These are phyloP conservation scores for Pseudogymnoascus destructans DNA, from an alignment of 2,329 filamentous ascomycete species.

Conservation along the genomic window DNA sequence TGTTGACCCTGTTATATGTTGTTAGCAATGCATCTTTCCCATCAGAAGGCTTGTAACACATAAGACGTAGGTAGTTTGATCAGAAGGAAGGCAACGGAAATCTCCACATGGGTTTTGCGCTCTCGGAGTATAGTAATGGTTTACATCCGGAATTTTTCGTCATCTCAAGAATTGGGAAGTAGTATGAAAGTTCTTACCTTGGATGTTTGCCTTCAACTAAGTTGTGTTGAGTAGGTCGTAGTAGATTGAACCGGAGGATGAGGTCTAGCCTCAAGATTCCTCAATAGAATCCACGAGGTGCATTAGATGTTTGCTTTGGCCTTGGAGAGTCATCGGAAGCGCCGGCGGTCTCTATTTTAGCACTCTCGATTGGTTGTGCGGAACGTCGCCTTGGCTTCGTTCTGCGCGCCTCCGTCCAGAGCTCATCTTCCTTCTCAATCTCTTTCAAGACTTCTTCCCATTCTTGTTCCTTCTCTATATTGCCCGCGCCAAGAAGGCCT, in stretches of 20 bases:
- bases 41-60: conserved; percentile 10
- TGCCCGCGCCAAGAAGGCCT: conserved; percentile 63
- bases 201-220: background rate
- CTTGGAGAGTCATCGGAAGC: conserved; percentile 10
- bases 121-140: conserved; percentile 67
- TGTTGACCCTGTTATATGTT: background rate
- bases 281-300: conserved; percentile 25
- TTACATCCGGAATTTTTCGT: conserved; percentile 99
- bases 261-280: background rate
- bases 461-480: conserved; percentile 59
- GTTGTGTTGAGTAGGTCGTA: background rate
- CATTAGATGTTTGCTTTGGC: conserved; percentile 17
- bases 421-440: conserved; percentile 49
- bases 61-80: conserved; percentile 30
- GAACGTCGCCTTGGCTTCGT: conserved; percentile 18
- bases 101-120: conserved; percentile 92
- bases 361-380: background rate
- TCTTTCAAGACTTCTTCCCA: conserved; percentile 73
- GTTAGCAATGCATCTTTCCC: background rate
- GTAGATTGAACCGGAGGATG: background rate
- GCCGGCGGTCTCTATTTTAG: background rate
- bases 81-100: conserved; percentile 99
- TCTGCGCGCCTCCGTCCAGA: conserved; percentile 26
- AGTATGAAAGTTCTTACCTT: background rate
- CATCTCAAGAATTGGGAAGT: conserved; percentile 38